Conservation (phyloP, 2,329 filamentous ascomycete genomes). For the Cryoendolithus antarcticus region DNA sequence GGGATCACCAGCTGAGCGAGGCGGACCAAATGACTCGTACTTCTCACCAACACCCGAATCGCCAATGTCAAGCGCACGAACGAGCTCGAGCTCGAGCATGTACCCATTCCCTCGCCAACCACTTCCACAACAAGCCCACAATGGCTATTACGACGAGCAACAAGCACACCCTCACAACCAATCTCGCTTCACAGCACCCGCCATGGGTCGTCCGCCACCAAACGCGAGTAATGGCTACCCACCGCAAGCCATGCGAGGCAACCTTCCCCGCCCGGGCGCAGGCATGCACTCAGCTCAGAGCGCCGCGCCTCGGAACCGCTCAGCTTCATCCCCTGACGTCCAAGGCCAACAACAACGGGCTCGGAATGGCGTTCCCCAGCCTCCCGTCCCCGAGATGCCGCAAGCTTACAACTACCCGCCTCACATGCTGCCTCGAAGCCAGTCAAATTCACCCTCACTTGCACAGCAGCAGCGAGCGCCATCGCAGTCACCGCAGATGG, state of each 20-base stretch:
- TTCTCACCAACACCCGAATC: conserved; percentile 82
- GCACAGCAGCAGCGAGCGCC: background rate
- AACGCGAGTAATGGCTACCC: conserved; percentile 58
- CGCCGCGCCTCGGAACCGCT: conserved; percentile 55
- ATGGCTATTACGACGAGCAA: conserved; percentile 56
- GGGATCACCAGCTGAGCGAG: conserved; percentile 43
- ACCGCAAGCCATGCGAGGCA: too few species aligned
- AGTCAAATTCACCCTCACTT: conserved; percentile 62
- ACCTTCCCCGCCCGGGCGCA: too few species aligned
- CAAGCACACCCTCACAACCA: conserved; percentile 41
- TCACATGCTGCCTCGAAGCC: conserved; percentile 51
- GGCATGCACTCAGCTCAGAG: conserved; percentile 44
- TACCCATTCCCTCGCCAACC: conserved; percentile 69
- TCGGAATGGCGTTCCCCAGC: conserved; percentile 43
- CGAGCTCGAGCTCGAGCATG: conserved; percentile 57
- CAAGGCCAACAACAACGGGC: conserved; percentile 52
- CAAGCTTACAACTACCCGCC: conserved; percentile 16
- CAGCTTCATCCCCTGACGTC: conserved; percentile 92
- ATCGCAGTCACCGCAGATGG: too few species aligned
- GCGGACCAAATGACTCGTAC: conserved; percentile 65
- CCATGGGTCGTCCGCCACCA: conserved; percentile 69
- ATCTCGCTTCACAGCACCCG: conserved; percentile 71
- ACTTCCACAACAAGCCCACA: conserved; percentile 49
- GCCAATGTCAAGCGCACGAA: conserved; percentile 61
- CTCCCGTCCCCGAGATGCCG: conserved; percentile 22